Percentiles rank a stretch among this genome's conserved stretches.
Evolutionary conservation across 2,329 filamentous ascomycete species (phyloP).

Genomic region (Monosporascus sp.): DNA sequence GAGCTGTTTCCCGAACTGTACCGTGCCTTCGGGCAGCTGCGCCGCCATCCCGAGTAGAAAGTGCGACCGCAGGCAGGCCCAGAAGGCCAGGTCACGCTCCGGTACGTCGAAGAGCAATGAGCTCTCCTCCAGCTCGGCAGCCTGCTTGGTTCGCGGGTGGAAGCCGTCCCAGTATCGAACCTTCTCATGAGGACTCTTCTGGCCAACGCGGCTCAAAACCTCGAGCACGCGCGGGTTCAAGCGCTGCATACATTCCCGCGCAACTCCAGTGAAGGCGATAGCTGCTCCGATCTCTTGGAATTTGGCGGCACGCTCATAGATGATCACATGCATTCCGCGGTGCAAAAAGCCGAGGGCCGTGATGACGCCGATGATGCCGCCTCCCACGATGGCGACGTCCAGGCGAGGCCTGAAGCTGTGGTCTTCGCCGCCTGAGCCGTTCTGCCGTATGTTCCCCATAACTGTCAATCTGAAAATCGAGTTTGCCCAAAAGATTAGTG

Average conservation of each 20-base stretch:
- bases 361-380: slow-evolving; percentile 40
- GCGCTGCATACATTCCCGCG: slow-evolving; percentile 35
- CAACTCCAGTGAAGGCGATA: slow-evolving; percentile 40
- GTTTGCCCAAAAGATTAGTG: too few species aligned
- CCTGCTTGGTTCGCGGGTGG: slow-evolving; percentile 31
- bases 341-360: slow-evolving; percentile 37
- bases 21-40: slow-evolving; percentile 13
- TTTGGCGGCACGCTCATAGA: slow-evolving; percentile 37
- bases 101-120: slow-evolving; percentile 22
- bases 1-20: slow-evolving; percentile 25
- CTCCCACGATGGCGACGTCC: slow-evolving; percentile 40
- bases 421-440: too few species aligned
- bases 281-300: slow-evolving; percentile 40
- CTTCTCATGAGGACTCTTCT: background rate
- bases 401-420: background rate
- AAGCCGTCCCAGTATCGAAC: slow-evolving; percentile 26
- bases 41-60: slow-evolving; percentile 26
- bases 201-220: slow-evolving; percentile 25
- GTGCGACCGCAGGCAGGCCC: slow-evolving; percentile 27
- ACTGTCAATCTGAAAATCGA: too few species aligned
- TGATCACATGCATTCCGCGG: slow-evolving; percentile 30
- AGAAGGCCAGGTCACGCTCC: slow-evolving; percentile 25
- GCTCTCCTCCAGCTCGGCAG: slow-evolving; percentile 18
- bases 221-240: slow-evolving; percentile 28
- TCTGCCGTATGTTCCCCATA: too few species aligned